Conservation (phyloP, 805 yeast species). For the Hanseniaspora guilliermondii region DNA sequence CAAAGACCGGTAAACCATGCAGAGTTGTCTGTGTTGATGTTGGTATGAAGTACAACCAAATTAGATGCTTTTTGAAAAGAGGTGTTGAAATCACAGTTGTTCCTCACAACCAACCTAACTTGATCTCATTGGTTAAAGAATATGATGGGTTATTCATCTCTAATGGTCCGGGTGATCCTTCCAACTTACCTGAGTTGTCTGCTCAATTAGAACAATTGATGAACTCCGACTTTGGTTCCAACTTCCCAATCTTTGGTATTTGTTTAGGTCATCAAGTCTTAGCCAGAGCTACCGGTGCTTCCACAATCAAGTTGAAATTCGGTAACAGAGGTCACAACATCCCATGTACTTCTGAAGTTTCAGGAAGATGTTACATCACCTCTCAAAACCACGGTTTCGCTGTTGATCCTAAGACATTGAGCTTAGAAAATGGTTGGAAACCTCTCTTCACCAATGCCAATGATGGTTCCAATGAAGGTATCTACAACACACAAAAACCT, state of each 20-base stretch:
- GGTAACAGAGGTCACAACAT: conserved; percentile 99
- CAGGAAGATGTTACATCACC: conserved; percentile 95
- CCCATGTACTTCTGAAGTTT: conserved; percentile 78
- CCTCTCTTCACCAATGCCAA: conserved; percentile 91
- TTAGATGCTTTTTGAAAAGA: conserved; percentile 88
- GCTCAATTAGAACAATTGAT: conserved; percentile 46
- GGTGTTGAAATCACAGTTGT: conserved; percentile 94
- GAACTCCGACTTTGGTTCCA: conserved; percentile 32
- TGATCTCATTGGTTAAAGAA: conserved; percentile 38
- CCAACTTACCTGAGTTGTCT: conserved; percentile 61
- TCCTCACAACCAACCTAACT: conserved; percentile 86
- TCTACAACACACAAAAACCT: conserved; percentile 77
- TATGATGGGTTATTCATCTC: conserved; percentile 94
- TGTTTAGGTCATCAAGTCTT: conserved; percentile 96
- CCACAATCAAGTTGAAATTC: conserved; percentile 80
- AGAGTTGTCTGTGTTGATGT: conserved; percentile 88
- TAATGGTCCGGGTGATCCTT: conserved; percentile 99
- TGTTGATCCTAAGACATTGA: conserved; percentile 67
- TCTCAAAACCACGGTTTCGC: conserved; percentile 99
- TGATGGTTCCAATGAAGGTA: conserved; percentile 97
- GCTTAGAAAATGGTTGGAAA: conserved; percentile 57
- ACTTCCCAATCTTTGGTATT: conserved; percentile 79
- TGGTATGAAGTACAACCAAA: conserved; percentile 96
- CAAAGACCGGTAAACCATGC: conserved; percentile 57
- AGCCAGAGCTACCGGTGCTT: conserved; percentile 91